These are phyloP conservation scores for Brassica hybrid DNA, from an alignment of 441 rosid genomes.

Conservation along the genomic window DNA sequence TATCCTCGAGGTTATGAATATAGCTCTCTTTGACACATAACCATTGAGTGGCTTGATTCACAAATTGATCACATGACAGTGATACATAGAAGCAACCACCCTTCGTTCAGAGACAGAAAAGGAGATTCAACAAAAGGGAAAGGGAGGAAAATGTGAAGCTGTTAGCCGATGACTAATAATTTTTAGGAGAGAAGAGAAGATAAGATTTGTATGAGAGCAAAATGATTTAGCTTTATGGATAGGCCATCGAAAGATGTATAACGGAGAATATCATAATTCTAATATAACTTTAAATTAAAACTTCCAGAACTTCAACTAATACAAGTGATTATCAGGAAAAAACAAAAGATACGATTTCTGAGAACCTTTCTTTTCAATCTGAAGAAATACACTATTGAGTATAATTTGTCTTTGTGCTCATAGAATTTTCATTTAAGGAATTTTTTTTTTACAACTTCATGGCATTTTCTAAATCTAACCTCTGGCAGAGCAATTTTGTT, in stretches of 20 bases:
- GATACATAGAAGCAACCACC: background rate
- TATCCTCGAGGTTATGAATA: background rate
- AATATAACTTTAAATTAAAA: background rate
- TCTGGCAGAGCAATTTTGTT: background rate
- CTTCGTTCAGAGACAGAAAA: background rate
- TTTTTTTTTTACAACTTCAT: background rate
- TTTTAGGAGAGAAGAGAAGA: background rate
- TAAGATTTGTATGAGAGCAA: background rate
- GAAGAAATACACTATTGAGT: background rate
- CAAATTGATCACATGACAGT: background rate
- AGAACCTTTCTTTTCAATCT: background rate
- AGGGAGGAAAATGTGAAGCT: background rate
- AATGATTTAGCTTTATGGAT: background rate
- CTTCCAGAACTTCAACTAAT: background rate
- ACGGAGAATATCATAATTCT: background rate
- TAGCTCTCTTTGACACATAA: background rate
- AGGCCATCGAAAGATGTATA: background rate
- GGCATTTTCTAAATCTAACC: slow-evolving; percentile 5
- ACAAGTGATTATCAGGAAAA: background rate
- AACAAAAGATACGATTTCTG: background rate
- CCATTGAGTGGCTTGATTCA: background rate
- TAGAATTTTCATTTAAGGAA: background rate
- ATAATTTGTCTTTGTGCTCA: background rate
- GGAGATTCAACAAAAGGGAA: background rate
- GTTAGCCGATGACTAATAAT: background rate